Conservation (phyloP, 2,329 filamentous ascomycete species). For the Fusarium sp. region DNA sequence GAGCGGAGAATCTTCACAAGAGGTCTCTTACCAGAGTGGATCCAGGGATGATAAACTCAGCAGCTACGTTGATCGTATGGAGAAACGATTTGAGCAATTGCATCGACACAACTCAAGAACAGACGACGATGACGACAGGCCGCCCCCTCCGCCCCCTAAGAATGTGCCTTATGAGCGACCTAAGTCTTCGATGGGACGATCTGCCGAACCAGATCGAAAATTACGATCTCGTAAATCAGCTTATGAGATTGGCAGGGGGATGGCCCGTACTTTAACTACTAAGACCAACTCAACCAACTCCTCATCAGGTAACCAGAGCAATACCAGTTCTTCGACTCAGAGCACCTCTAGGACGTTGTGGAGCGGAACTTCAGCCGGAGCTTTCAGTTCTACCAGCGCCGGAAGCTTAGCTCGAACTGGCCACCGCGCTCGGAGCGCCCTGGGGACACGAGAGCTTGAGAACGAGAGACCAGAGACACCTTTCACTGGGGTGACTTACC, state of each 20-base stretch:
- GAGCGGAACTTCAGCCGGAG: constrained; percentile 93
- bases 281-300: constrained; percentile 89
- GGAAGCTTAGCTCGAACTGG: constrained; percentile 90
- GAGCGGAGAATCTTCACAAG: constrained; percentile 68
- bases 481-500: constrained; percentile 88
- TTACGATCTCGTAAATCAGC: constrained; percentile 80
- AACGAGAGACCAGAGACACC: constrained; percentile 72
- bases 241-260: constrained; percentile 80
- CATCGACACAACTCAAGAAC: constrained; percentile 72
- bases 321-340: constrained; percentile 81
- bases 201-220: constrained; percentile 60
- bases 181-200: constrained; percentile 71
- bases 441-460: constrained; percentile 73
- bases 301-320: constrained; percentile 80
- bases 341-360: constrained; percentile 89
- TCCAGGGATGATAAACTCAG: constrained; percentile 75
- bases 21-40: constrained; percentile 60
- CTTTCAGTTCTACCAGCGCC: constrained; percentile 94
- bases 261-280: constrained; percentile 87
- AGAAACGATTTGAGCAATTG: constrained; percentile 82
- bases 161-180: constrained; percentile 67
- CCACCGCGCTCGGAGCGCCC: constrained; percentile 74
- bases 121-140: constrained; percentile 62
- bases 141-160: constrained; percentile 74
- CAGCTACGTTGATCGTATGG: constrained; percentile 94